These are phyloP conservation scores for Leptomonas pyrrhocoris DNA, from an alignment of 208 protist genomes.

Conservation along the genomic window DNA sequence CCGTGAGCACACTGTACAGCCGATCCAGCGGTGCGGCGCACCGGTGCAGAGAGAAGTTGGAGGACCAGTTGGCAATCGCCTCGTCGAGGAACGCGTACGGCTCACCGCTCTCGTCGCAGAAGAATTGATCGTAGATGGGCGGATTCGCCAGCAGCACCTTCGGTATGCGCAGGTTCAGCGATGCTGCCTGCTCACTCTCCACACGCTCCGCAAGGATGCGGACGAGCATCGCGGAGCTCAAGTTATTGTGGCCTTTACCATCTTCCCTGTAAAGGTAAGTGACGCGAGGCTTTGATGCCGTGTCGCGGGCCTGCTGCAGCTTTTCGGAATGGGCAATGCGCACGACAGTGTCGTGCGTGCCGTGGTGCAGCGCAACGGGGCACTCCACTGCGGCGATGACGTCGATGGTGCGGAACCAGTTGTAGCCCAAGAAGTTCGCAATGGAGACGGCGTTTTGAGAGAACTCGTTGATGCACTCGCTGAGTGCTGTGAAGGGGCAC, in stretches of 20 bases:
- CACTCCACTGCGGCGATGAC: slow-evolving; percentile 73
- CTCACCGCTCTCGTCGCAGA: slow-evolving; percentile 32
- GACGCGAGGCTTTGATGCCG: slow-evolving; percentile 45
- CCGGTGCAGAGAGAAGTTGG: slow-evolving; percentile 28
- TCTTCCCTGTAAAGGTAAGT: slow-evolving; percentile 71
- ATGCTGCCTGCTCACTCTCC: slow-evolving; percentile 24
- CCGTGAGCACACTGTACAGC: slow-evolving; percentile 56
- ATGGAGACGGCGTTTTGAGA: slow-evolving; percentile 65
- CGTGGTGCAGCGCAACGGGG: slow-evolving; percentile 87
- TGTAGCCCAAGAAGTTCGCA: slow-evolving; percentile 74
- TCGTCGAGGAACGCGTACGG: slow-evolving; percentile 35
- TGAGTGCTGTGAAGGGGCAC: slow-evolving; percentile 78
- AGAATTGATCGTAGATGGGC: slow-evolving; percentile 63
- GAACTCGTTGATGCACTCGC: slow-evolving; percentile 76
- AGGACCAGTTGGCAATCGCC: slow-evolving; percentile 21
- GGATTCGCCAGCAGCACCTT: slow-evolving; percentile 45
- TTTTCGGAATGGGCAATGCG: slow-evolving; percentile 68
- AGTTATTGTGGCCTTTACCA: slow-evolving; percentile 80
- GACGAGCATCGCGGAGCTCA: slow-evolving; percentile 45
- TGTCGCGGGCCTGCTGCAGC: slow-evolving; percentile 55
- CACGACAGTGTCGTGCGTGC: slow-evolving; percentile 72
- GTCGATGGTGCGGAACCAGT: slow-evolving; percentile 85
- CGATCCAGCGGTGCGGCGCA: slow-evolving; percentile 37
- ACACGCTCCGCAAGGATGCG: slow-evolving; percentile 61
- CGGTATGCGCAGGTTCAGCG: slow-evolving; percentile 32